A percentile compares a stretch with the other conserved stretches of the same genome.
Evolutionary conservation across 345 rosid species (phyloP).

Genomic region (Camelina neglecta): DNA sequence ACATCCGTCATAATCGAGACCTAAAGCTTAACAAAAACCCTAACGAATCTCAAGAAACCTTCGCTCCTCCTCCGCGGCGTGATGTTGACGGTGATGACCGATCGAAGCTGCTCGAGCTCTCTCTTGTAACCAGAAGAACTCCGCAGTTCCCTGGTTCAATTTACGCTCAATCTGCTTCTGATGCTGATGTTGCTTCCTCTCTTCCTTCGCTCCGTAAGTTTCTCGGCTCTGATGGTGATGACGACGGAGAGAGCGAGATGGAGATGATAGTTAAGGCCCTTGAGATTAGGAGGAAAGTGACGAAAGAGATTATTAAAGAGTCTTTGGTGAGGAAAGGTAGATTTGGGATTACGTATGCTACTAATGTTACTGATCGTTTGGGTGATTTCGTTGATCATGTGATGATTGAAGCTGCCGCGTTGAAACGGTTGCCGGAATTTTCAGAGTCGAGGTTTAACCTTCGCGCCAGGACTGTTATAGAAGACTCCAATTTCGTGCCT

Average conservation of each 20-base stretch:
- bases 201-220: slow-evolving; percentile 56
- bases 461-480: slow-evolving; percentile 65
- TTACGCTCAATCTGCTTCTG: slow-evolving; percentile 47
- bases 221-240: slow-evolving; percentile 33
- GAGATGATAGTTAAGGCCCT: slow-evolving; percentile 75
- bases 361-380: slow-evolving; percentile 64
- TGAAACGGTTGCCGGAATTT: slow-evolving; percentile 68
- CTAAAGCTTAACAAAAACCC: slow-evolving; percentile 23
- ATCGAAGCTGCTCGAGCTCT: slow-evolving; percentile 59
- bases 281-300: slow-evolving; percentile 74
- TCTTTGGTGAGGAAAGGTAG: slow-evolving; percentile 74
- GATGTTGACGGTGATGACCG: slow-evolving; percentile 47
- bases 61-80: slow-evolving; percentile 41
- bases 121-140: slow-evolving; percentile 60
- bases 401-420: slow-evolving; percentile 81
- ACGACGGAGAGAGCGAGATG: slow-evolving; percentile 50
- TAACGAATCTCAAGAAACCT: slow-evolving; percentile 25
- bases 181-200: slow-evolving; percentile 43
- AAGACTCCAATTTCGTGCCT: slow-evolving; percentile 68
- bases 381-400: slow-evolving; percentile 69
- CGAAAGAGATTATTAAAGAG: slow-evolving; percentile 69
- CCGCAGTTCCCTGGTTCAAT: slow-evolving; percentile 77
- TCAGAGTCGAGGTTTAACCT: slow-evolving; percentile 55
- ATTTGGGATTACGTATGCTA: slow-evolving; percentile 81
- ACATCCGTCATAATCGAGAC: slow-evolving; percentile 49